Percentiles rank a stretch among this genome's conserved stretches.
Evolutionary conservation across 768 basidiomycete species (phyloP).

Genomic region (Dendrothele bispora): DNA sequence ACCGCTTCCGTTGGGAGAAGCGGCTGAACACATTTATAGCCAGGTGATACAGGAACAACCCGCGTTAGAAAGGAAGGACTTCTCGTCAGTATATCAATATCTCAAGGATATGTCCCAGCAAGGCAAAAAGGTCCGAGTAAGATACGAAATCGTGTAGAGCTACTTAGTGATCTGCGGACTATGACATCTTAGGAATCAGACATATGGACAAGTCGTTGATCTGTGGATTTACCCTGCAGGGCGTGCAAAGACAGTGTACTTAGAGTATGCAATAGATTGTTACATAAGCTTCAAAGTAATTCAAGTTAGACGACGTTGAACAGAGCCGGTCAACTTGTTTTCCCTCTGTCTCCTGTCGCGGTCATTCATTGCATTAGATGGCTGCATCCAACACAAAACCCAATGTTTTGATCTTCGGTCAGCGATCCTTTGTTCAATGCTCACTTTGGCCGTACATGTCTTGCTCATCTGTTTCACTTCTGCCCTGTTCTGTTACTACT

Average conservation of each 20-base stretch:
- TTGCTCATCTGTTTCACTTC: slow-evolving; percentile 4
- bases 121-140: not conserved
- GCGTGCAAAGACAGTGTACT: no score
- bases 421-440: slow-evolving; percentile 23
- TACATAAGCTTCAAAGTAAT: no score
- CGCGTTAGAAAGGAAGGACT: slow-evolving; percentile 69
- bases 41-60: slow-evolving; percentile 52
- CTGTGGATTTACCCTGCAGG: no score
- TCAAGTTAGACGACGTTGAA: no score
- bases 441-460: slow-evolving; percentile 1
- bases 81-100: slow-evolving; percentile 77
- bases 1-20: slow-evolving; percentile 64
- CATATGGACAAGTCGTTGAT: no score
- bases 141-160: not conserved
- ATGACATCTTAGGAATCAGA: not conserved
- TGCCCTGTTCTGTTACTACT: slow-evolving; percentile 6
- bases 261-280: no score
- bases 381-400: slow-evolving; percentile 39
- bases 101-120: slow-evolving; percentile 32
- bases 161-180: no score
- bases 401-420: slow-evolving; percentile 77
- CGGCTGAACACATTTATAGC: slow-evolving; percentile 63
- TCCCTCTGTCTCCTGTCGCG: slow-evolving; percentile 2
- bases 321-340: no score
- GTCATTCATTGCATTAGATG: slow-evolving; percentile 5